phyloP scores from a whole-genome alignment of 2,329 filamentous ascomycete genomes.

The Apiospora arundinis region DNA sequence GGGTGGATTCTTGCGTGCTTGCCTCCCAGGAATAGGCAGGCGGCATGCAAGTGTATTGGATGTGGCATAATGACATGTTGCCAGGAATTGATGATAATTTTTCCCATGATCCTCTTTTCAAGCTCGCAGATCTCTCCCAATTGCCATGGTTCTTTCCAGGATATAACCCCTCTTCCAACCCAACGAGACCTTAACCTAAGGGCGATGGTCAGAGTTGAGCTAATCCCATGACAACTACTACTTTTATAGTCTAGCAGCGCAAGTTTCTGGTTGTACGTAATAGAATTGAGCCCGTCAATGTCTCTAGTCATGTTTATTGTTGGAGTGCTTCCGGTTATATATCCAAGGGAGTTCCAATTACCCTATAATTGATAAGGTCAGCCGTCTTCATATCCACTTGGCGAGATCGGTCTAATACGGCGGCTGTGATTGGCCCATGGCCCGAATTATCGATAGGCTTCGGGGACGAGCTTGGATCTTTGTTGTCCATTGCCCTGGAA shows the following conservation, averaged over 20 bases:
- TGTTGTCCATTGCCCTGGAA: not conserved
- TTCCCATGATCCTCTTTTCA: not conserved
- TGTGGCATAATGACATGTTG: conserved; percentile 4
- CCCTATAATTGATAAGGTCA: conserved; percentile 8
- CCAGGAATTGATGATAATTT: conserved; percentile 21
- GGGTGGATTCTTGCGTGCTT: conserved; percentile 3
- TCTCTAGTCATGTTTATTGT: not conserved
- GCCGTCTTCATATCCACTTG: not conserved
- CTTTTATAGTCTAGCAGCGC: not conserved
- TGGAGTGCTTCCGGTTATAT: not conserved
- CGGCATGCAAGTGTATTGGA: not conserved
- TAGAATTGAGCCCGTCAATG: too few relatives aligned
- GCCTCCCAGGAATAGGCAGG: not conserved
- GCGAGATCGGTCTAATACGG: not conserved
- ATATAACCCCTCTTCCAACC: not conserved
- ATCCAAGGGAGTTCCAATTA: not conserved
- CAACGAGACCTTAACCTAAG: not conserved
- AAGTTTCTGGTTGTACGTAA: not conserved
- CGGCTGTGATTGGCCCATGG: not conserved
- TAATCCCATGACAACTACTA: not conserved
- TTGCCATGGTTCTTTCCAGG: not conserved
- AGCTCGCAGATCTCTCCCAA: too few relatives aligned
- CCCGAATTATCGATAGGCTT: conserved; percentile 14
- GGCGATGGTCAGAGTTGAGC: not conserved
- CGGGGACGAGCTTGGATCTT: conserved; percentile 15